Base-by-base conservation (phyloP, 495 filamentous ascomycete genomes). In the Baudoinia panamericana region DNA sequence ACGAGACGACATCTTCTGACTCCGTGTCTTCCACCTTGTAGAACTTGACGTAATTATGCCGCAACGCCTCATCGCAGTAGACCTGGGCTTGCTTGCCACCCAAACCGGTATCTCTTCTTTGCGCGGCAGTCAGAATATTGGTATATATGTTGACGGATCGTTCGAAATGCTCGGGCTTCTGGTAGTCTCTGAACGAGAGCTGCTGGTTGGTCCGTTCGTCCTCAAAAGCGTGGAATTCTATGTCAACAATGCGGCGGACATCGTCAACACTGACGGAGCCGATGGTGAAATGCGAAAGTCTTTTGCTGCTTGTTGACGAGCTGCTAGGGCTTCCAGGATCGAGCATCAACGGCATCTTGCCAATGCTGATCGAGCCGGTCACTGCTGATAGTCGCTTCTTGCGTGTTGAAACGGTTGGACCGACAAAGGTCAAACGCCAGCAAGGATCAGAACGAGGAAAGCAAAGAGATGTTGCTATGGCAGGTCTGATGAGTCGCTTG, bases 151-250 rank as follows among this genome's bases (percentile, higher is more conserved):
- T 13, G 0, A 50, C 41, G 4, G 34, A 39, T 19, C 46, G 40
- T 25, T 45, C 36, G 30, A 45, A 45, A 22, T 50, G 46, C 8
- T 28, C 41, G 5, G 46, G 41, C 23, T 50, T 40, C 9, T 24
- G 24, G 24, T 45, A 41, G 23, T 45, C 34, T 7, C 46, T 41
- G 32, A 30, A 50, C 2, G 46, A 50, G 2, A 50, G 41, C 20
- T 39, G 33, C 29, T 50, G 46, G 26, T 50, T 50, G 8, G 38
- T 36, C 2, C 41, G 20, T 17, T 50, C 46, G 19, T 50, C 29
- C 21, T 45, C 46, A 30, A 50, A 50, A 5, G 46, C 46, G 28
- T 39, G 41, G 36, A 50, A 45, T 36, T 50, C 46, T 22, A 50
- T 50, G 19, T 50, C 46, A 11, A 50, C 46, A 2, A 50, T 35